These are phyloP conservation scores for Cyberlindnera subsufficiens DNA, from an alignment of 805 yeast species.

Conservation along the genomic window DNA sequence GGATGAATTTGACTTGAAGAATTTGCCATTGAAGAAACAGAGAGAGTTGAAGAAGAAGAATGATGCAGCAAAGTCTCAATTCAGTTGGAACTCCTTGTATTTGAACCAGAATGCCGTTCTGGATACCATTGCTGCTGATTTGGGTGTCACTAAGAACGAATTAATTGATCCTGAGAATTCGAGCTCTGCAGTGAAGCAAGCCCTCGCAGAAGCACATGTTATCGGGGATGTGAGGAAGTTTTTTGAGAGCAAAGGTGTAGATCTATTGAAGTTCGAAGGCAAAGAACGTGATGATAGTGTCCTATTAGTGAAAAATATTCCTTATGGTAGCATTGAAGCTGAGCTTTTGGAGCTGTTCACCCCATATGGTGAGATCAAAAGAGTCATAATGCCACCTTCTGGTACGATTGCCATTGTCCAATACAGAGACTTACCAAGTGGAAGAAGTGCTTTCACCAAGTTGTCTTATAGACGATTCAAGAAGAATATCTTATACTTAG, in stretches of 20 bases:
- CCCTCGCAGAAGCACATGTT: conserved; percentile 94
- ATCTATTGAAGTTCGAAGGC: conserved; percentile 60
- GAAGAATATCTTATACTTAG: conserved; percentile 80
- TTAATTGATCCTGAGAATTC: conserved; percentile 84
- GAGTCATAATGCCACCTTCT: conserved; percentile 90
- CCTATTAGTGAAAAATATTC: conserved; percentile 84
- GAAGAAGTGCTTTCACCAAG: conserved; percentile 84
- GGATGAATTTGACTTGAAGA: conserved; percentile 87
- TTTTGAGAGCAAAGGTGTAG: conserved; percentile 83
- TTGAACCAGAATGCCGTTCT: conserved; percentile 90
- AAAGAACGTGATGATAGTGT: conserved; percentile 75
- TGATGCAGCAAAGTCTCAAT: conserved; percentile 79
- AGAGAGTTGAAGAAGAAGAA: conserved; percentile 76
- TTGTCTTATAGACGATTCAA: conserved; percentile 85
- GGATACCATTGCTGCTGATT: conserved; percentile 77
- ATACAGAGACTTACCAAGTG: conserved; percentile 74
- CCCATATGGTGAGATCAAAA: conserved; percentile 70
- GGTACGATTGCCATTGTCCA: conserved; percentile 95
- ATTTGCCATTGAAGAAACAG: conserved; percentile 90
- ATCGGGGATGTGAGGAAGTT: conserved; percentile 85
- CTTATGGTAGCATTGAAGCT: conserved; percentile 74
- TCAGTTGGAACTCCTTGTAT: conserved; percentile 92
- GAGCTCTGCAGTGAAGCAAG: conserved; percentile 90
- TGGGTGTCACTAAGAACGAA: conserved; percentile 80
- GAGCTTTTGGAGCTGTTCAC: conserved; percentile 81